These are phyloP conservation scores for Candida anglica DNA, from an alignment of 805 yeast species.

Conservation along the genomic window DNA sequence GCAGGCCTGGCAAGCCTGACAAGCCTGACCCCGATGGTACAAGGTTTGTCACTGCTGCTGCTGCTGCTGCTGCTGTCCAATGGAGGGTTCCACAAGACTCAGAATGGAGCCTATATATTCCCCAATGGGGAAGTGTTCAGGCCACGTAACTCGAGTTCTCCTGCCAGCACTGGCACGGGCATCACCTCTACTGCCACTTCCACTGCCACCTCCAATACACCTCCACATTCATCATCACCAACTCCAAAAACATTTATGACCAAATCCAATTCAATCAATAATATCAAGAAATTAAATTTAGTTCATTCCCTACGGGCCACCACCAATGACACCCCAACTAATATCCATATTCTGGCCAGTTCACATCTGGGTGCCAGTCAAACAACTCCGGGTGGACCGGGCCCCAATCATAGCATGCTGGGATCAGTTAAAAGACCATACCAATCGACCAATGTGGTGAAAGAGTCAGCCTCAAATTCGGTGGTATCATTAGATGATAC, in stretches of 20 bases:
- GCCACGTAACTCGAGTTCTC: slow-evolving; percentile 41
- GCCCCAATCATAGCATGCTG: too few relatives aligned
- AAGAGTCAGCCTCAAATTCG: neutral
- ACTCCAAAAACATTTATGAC: slow-evolving; percentile 13
- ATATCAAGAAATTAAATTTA: slow-evolving; percentile 16
- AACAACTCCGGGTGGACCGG: too few relatives aligned
- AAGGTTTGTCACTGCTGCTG: too few relatives aligned
- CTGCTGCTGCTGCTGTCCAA: too few relatives aligned
- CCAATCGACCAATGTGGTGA: slow-evolving; percentile 3
- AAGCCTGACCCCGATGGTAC: neutral
- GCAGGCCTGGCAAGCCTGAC: slow-evolving; percentile 6
- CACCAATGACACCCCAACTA: slow-evolving; percentile 22
- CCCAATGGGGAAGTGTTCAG: slow-evolving; percentile 54
- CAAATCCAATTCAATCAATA: slow-evolving; percentile 6
- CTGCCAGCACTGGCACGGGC: neutral
- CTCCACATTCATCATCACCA: slow-evolving; percentile 7
- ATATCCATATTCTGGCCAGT: slow-evolving; percentile 7
- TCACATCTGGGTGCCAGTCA: neutral
- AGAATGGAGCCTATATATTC: slow-evolving; percentile 33
- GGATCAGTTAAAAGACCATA: neutral
- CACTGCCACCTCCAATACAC: slow-evolving; percentile 5
- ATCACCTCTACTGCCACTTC: slow-evolving; percentile 3
- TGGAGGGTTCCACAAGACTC: slow-evolving; percentile 10
- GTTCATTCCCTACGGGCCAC: slow-evolving; percentile 19
- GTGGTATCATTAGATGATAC: slow-evolving; percentile 1